A percentile compares a stretch with the other conserved stretches of the same genome.
Conservation (phyloP, 2,329 filamentous ascomycete species). For the Arthrobotrys musiformis region DNA sequence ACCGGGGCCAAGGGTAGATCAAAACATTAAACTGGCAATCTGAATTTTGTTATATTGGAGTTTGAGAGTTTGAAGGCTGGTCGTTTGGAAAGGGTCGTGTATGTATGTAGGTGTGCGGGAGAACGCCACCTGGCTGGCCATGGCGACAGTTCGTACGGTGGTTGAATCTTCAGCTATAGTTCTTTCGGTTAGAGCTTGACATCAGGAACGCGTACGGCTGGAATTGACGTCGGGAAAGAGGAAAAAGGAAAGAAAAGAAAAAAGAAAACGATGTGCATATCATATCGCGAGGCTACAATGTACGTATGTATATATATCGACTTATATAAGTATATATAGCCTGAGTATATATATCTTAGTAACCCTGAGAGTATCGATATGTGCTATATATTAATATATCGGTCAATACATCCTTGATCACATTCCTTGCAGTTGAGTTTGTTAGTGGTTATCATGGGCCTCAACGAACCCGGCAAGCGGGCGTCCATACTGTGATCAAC, state of each 20-base stretch:
- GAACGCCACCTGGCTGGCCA: slow-evolving; percentile 26
- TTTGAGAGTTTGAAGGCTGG: not conserved
- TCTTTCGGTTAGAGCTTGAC: not conserved
- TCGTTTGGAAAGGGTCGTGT: not conserved
- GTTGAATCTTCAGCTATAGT: not conserved
- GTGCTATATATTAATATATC: too few species aligned
- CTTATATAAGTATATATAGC: too few species aligned
- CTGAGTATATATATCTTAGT: too few species aligned
- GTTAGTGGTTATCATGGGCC: too few species aligned
- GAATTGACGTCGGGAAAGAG: not conserved
- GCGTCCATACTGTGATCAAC: too few species aligned
- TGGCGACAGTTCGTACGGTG: slow-evolving; percentile 27
- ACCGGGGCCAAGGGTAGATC: not conserved
- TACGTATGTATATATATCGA: too few species aligned
- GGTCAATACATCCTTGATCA: too few species aligned
- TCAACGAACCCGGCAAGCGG: too few species aligned
- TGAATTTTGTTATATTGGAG: not conserved
- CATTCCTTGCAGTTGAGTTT: too few species aligned
- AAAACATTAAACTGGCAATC: slow-evolving; percentile 21
- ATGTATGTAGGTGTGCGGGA: not conserved
- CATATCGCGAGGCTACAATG: too few species aligned
- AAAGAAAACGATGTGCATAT: too few species aligned
- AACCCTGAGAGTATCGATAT: too few species aligned
- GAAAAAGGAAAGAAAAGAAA: not conserved
- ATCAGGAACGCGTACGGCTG: not conserved